Percentiles rank a stretch among this genome's conserved stretches.
These are phyloP conservation scores for Starmerella bombi DNA, from an alignment of 805 yeast species.

Conservation along the genomic window DNA sequence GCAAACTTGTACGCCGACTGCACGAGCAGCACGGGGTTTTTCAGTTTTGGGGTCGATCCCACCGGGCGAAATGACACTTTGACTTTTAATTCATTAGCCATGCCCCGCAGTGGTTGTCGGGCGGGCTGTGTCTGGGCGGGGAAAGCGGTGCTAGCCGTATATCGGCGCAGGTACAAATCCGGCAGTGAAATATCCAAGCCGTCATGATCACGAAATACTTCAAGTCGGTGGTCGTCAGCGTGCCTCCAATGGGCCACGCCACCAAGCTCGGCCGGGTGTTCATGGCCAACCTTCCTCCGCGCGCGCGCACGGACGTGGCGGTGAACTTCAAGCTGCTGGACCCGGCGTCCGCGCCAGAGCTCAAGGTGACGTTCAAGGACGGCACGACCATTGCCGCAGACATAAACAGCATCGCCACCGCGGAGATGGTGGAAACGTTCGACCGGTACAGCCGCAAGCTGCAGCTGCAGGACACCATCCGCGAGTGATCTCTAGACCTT, in stretches of 20 bases:
- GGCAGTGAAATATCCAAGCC: too few species aligned
- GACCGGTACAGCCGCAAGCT: conserved; percentile 75
- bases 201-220: conserved; percentile 91
- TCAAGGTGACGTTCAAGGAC: conserved; percentile 70
- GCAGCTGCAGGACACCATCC: conserved; percentile 45
- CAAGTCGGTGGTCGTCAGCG: conserved; percentile 57
- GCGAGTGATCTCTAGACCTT: conserved; percentile 15
- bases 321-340: conserved; percentile 53
- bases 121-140: too few species aligned
- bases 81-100: conserved; percentile 10
- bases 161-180: too few species aligned
- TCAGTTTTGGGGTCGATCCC: conserved; percentile 39
- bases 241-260: conserved; percentile 27
- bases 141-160: too few species aligned
- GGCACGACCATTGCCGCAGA: conserved; percentile 56
- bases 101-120: too few species aligned
- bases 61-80: conserved; percentile 40
- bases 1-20: conserved; percentile 35
- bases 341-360: conserved; percentile 37
- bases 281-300: conserved; percentile 67
- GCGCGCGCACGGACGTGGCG: conserved; percentile 46
- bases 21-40: conserved; percentile 36
- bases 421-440: conserved; percentile 51
- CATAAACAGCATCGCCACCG: conserved; percentile 43
- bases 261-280: conserved; percentile 73